Base-by-base conservation (phyloP, 2,329 filamentous ascomycete genomes). In the Beauveria sp. region DNA sequence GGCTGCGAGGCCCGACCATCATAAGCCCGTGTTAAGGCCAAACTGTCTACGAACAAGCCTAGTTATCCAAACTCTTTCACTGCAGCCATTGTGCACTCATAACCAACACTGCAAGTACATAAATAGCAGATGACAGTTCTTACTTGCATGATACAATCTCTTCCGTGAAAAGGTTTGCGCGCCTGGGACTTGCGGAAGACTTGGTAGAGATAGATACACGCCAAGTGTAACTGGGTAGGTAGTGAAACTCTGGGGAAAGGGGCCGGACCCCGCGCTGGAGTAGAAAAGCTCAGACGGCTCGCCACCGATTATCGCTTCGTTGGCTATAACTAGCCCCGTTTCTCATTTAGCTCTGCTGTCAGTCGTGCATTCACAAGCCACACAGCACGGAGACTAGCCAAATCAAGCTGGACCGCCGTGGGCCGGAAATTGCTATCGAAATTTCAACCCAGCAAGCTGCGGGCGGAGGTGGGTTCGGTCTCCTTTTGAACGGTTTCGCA, bases 301-400 rank as follows among this genome's bases (percentile, higher is more conserved):
- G 52, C 40, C 52, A 54, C 52, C 14, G 3, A 43, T 38, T 38
- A 38, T 38, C 14, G 12, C 16, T 14, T 38, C 2, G 4, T 34
- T 34, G 7, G 5, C 14, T 43, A 54, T 43, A 42, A 26, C 18
- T 54, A 43, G 51, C 20, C 20, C 30, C 14, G 34, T 28, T 22
- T 18, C 14, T 54, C 28, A n/a, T 43, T 26, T 26, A 8, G 10
- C 30, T 10, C 16, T 24, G 40, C 22, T 56, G 53, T 20, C 40
- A 45, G 51, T 56, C 40, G 10, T 30, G 40, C 53, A 54, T 28
- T 28, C 16, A 3, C 38, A 49, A 42, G 46, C 49, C 49, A 53
- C 49, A 5, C 22, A 38, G 49, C 26, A 45, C 57, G 49, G 26
- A 54, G 58, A 26, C 58, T 60, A 60, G 50, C 58, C 58, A 46